These are phyloP conservation scores for Aureobasidium lini DNA, from an alignment of 2,329 filamentous ascomycete genomes.

Conservation along the genomic window DNA sequence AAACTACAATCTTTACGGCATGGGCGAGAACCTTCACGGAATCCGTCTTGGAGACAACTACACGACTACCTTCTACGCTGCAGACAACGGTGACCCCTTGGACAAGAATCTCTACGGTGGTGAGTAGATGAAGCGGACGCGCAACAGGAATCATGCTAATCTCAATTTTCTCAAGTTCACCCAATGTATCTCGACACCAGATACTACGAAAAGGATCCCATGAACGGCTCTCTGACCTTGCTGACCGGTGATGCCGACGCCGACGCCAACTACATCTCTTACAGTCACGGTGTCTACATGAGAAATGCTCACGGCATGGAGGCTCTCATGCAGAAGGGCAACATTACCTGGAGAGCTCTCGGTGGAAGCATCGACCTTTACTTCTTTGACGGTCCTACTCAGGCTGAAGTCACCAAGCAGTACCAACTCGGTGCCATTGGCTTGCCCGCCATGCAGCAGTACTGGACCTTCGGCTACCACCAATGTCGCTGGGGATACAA, in stretches of 20 bases:
- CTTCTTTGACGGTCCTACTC: slow-evolving; percentile 67
- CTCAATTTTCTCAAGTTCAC: too few relatives aligned
- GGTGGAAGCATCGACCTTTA: slow-evolving; percentile 74
- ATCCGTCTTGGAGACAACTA: slow-evolving; percentile 66
- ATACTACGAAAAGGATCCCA: slow-evolving; percentile 54
- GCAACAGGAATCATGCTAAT: too few relatives aligned
- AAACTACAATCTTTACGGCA: slow-evolving; percentile 67
- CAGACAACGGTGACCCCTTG: slow-evolving; percentile 57
- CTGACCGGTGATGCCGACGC: slow-evolving; percentile 46
- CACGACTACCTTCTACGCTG: slow-evolving; percentile 61
- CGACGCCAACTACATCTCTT: slow-evolving; percentile 52
- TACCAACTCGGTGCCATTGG: slow-evolving; percentile 63
- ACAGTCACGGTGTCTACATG: slow-evolving; percentile 69
- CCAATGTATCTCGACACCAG: slow-evolving; percentile 74
- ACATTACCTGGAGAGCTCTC: slow-evolving; percentile 65
- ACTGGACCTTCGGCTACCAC: slow-evolving; percentile 75
- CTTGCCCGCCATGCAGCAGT: slow-evolving; percentile 69
- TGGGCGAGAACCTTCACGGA: slow-evolving; percentile 66
- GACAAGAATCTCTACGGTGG: slow-evolving; percentile 66
- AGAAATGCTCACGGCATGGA: slow-evolving; percentile 74
- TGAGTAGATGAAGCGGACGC: too few relatives aligned
- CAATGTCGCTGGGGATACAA: slow-evolving; percentile 69
- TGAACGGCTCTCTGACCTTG: slow-evolving; percentile 44
- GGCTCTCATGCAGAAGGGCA: slow-evolving; percentile 54
- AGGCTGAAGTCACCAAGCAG: slow-evolving; percentile 59